Percentiles rank a stretch among this genome's conserved stretches.
Evolutionary conservation across 2,329 filamentous ascomycete genomes (phyloP).

Genomic region (Venturia nashicola): DNA sequence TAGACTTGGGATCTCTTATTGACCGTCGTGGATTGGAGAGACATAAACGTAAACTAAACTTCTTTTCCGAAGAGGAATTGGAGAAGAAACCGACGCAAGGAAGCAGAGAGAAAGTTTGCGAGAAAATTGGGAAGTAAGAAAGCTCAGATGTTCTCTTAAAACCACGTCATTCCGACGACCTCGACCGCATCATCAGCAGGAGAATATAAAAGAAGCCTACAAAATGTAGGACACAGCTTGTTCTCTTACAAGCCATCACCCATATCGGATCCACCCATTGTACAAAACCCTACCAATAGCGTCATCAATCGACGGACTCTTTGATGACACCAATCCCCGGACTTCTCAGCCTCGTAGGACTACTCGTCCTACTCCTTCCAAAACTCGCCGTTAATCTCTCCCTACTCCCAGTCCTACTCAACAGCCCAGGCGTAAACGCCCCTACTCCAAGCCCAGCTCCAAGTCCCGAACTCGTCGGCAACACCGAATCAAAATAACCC

Average conservation of each 20-base stretch:
- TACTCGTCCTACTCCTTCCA: constrained; percentile 40
- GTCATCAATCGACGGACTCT: constrained; percentile 1
- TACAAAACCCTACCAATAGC: too few species aligned
- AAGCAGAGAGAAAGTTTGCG: background rate
- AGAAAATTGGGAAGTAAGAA: too few species aligned
- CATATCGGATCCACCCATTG: background rate
- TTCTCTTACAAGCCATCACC: background rate
- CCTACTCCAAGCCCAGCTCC: constrained; percentile 28
- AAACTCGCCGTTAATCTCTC: constrained; percentile 56
- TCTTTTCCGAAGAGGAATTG: too few species aligned
- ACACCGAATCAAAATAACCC: constrained; percentile 16
- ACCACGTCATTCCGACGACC: background rate
- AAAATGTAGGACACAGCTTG: background rate
- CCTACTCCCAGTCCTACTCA: constrained; percentile 72
- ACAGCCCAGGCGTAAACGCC: constrained; percentile 55
- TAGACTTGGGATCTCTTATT: too few species aligned
- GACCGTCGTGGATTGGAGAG: too few species aligned
- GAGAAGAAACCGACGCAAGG: background rate
- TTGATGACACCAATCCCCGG: background rate
- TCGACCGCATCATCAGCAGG: background rate
- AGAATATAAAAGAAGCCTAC: background rate
- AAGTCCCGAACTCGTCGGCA: constrained; percentile 18
- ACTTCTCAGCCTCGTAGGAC: constrained; percentile 18
- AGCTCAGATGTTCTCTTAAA: background rate
- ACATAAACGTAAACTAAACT: too few species aligned